Percentiles rank a stretch among this genome's conserved stretches.
phyloP scores from a whole-genome alignment of 2,329 filamentous ascomycete genomes.

The Lecanicillium sp. region DNA sequence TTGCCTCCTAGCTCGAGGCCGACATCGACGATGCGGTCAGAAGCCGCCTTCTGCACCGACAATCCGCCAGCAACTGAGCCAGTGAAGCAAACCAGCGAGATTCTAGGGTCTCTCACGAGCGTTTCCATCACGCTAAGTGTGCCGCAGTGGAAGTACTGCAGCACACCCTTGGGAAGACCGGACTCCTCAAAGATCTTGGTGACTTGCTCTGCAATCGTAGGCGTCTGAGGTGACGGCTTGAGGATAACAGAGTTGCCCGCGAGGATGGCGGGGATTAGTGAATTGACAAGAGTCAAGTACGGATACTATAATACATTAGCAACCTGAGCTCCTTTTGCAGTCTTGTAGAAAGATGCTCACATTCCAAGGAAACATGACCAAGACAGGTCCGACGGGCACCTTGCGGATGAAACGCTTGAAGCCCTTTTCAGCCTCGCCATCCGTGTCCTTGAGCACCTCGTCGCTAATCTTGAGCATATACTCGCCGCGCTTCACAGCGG shows the following conservation, averaged over 20 bases:
- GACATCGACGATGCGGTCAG: slow-evolving; percentile 76
- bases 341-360: slow-evolving; percentile 40
- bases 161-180: slow-evolving; percentile 72
- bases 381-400: slow-evolving; percentile 75
- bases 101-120: slow-evolving; percentile 66
- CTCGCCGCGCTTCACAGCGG: slow-evolving; percentile 75
- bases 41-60: slow-evolving; percentile 75
- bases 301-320: slow-evolving; percentile 58
- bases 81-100: slow-evolving; percentile 84
- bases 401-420: slow-evolving; percentile 89
- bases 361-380: slow-evolving; percentile 95
- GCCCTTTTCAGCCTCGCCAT: slow-evolving; percentile 75
- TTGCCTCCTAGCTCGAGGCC: slow-evolving; percentile 91
- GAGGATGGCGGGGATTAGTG: slow-evolving; percentile 82
- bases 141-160: slow-evolving; percentile 89
- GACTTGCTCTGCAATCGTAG: slow-evolving; percentile 81
- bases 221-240: slow-evolving; percentile 92
- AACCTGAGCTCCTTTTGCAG: not conserved
- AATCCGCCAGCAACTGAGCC: slow-evolving; percentile 85
- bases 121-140: slow-evolving; percentile 68
- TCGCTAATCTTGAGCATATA: slow-evolving; percentile 79
- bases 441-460: slow-evolving; percentile 69
- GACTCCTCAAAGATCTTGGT: slow-evolving; percentile 68
- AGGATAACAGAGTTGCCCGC: slow-evolving; percentile 86
- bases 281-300: slow-evolving; percentile 89